These are phyloP conservation scores for Aspergillus affinis DNA, from an alignment of 495 filamentous ascomycete genomes.

Conservation along the genomic window DNA sequence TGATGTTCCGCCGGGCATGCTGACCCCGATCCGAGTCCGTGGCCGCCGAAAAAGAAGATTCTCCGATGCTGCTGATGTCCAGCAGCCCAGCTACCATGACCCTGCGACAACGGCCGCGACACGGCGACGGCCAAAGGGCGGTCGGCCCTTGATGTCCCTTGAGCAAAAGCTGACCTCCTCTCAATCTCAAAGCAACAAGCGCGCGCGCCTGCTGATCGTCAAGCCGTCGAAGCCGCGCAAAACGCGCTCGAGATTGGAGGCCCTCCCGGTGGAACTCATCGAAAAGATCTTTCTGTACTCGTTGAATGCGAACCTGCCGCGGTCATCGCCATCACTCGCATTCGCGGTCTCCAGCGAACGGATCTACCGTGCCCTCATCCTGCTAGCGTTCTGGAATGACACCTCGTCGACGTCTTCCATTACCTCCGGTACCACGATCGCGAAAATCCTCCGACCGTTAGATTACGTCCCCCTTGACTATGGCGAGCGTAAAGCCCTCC, in stretches of 20 bases:
- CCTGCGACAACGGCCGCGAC: neutral
- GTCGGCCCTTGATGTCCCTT: conserved; percentile 21
- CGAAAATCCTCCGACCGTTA: conserved; percentile 32
- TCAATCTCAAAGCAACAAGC: conserved; percentile 14
- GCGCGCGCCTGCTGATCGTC: conserved; percentile 14
- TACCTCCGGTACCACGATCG: conserved; percentile 16
- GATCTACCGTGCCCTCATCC: conserved; percentile 39
- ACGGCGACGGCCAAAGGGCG: conserved; percentile 19
- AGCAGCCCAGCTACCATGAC: conserved; percentile 5
- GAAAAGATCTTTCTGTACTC: conserved; percentile 53
- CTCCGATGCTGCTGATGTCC: conserved; percentile 5
- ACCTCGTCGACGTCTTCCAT: neutral
- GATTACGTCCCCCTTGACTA: conserved; percentile 28
- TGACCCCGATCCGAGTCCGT: conserved; percentile 29
- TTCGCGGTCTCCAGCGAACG: conserved; percentile 42
- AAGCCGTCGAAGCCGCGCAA: conserved; percentile 16
- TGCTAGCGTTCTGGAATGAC: conserved; percentile 44
- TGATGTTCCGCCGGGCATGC: conserved; percentile 16
- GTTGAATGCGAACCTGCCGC: conserved; percentile 48
- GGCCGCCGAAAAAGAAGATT: conserved; percentile 24
- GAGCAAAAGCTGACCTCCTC: conserved; percentile 11
- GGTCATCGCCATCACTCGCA: conserved; percentile 39
- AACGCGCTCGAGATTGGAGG: conserved; percentile 42
- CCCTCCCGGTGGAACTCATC: conserved; percentile 53
- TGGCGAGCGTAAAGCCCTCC: conserved; percentile 29